Percentiles rank a stretch among this genome's conserved stretches.
Conservation (phyloP, 176 grass and related monocot genomes). For the Triticum dicoccoides region DNA sequence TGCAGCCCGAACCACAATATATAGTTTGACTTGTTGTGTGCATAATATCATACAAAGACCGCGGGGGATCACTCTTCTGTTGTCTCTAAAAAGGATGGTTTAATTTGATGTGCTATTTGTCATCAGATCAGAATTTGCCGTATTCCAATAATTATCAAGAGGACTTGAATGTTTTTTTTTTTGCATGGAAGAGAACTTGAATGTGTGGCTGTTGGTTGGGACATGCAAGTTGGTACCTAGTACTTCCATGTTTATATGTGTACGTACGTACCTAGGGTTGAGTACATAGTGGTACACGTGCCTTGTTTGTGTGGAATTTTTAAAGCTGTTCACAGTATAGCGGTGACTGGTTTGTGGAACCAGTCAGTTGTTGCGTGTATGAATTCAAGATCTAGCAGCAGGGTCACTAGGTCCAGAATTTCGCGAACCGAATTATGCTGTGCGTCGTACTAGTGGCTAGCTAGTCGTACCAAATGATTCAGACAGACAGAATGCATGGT, state of each 20-base stretch:
- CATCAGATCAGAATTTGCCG: background rate
- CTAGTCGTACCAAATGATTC: slow-evolving; percentile 32
- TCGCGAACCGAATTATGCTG: slow-evolving; percentile 27
- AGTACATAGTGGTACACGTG: background rate
- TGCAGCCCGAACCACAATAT: slow-evolving; percentile 16
- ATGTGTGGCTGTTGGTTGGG: background rate
- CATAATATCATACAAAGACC: background rate
- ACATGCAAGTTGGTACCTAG: background rate
- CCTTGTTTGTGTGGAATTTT: background rate
- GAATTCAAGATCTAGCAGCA: slow-evolving; percentile 33
- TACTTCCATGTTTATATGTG: background rate
- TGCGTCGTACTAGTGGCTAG: slow-evolving; percentile 31
- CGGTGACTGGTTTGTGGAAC: background rate
- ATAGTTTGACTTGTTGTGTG: background rate
- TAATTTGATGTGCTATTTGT: background rate
- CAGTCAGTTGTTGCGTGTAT: slow-evolving; percentile 19
- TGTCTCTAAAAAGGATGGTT: no score
- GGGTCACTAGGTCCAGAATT: slow-evolving; percentile 13
- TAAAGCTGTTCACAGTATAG: slow-evolving; percentile 24
- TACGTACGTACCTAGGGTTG: background rate
- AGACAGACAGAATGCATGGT: slow-evolving; percentile 44
- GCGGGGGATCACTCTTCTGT: background rate
- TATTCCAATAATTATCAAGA: background rate
- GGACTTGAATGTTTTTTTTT: background rate
- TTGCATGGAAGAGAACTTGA: background rate